These are phyloP conservation scores for Ramalina intermedia DNA, from an alignment of 495 filamentous ascomycete genomes.

Conservation along the genomic window DNA sequence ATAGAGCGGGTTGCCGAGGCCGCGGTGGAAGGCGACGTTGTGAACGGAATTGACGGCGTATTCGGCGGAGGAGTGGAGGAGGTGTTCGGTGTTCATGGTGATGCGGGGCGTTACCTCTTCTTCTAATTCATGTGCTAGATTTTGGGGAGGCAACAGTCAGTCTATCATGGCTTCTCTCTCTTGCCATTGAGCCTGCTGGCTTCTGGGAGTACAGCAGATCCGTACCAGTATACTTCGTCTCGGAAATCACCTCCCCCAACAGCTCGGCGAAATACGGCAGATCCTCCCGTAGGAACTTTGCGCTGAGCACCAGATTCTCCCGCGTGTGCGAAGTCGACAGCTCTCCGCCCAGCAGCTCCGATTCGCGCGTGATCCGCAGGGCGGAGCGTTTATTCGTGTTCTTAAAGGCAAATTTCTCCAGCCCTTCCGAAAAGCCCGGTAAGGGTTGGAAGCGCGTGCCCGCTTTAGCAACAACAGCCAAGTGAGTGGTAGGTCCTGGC, in stretches of 20 bases:
- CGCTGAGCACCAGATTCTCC: constrained; percentile 79
- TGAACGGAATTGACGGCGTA: constrained; percentile 78
- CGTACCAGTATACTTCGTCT: constrained; percentile 76
- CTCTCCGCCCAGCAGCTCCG: constrained; percentile 83
- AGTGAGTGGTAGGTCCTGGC: constrained; percentile 70
- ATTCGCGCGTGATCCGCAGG: constrained; percentile 82
- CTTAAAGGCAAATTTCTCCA: constrained; percentile 96
- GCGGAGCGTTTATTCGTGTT: constrained; percentile 73
- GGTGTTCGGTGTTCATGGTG: constrained; percentile 51
- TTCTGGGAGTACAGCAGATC: not conserved
- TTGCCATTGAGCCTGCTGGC: not conserved
- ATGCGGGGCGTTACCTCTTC: constrained; percentile 70
- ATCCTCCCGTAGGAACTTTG: constrained; percentile 88
- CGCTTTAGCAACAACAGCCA: constrained; percentile 83
- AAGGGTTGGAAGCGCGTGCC: constrained; percentile 81
- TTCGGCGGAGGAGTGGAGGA: constrained; percentile 48
- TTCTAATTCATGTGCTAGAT: constrained; percentile 58
- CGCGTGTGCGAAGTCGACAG: constrained; percentile 73
- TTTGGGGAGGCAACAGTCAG: constrained; percentile 20
- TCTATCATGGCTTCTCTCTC: constrained; percentile 5
- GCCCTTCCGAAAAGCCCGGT: constrained; percentile 76
- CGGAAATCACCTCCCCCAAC: constrained; percentile 74
- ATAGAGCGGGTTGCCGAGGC: constrained; percentile 64
- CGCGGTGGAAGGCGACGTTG: constrained; percentile 82
- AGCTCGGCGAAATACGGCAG: constrained; percentile 96